Percentiles rank a stretch among this genome's conserved stretches.
Conservation (phyloP, 768 basidiomycete genomes). For the Rhizopogon salebrosus region DNA sequence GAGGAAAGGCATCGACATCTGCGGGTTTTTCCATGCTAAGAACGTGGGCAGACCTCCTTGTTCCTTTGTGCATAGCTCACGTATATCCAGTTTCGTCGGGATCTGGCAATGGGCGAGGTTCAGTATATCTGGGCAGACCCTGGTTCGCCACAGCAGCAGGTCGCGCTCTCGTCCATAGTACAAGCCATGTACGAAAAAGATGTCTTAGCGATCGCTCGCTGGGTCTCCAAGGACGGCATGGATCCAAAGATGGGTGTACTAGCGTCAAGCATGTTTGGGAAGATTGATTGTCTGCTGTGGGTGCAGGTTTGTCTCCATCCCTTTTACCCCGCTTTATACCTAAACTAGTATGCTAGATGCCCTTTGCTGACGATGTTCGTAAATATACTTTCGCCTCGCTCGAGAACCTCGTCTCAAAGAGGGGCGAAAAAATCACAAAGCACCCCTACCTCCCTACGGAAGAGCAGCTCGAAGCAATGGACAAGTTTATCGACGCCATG, state of each 20-base stretch:
- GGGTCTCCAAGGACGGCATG: constrained; percentile 65
- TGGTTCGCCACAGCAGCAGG: constrained; percentile 59
- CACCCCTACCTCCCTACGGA: constrained; percentile 84
- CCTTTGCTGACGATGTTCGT: constrained; percentile 91
- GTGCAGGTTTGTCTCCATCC: constrained; percentile 51
- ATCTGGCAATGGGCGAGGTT: constrained; percentile 78
- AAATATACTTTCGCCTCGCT: constrained; percentile 85
- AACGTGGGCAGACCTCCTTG: constrained; percentile 42
- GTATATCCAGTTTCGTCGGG: constrained; percentile 66
- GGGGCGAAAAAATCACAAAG: constrained; percentile 64
- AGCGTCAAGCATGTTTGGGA: constrained; percentile 53
- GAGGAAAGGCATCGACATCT: constrained; percentile 80
- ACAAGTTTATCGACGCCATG: constrained; percentile 82
- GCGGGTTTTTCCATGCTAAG: constrained; percentile 69
- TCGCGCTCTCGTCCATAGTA: constrained; percentile 82
- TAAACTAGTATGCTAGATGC: constrained; percentile 53
- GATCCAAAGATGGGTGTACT: constrained; percentile 88
- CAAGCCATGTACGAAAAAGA: constrained; percentile 69
- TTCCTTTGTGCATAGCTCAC: not conserved
- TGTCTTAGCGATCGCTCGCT: constrained; percentile 76
- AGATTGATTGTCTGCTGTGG: constrained; percentile 81
- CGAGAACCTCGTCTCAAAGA: constrained; percentile 64
- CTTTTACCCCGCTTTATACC: not conserved
- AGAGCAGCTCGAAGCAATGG: constrained; percentile 78
- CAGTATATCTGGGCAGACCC: constrained; percentile 82